Percentiles rank a stretch among this genome's conserved stretches.
Conservation (phyloP, 1,139 yeast genomes). For the Magnusiomyces suaveolens region DNA sequence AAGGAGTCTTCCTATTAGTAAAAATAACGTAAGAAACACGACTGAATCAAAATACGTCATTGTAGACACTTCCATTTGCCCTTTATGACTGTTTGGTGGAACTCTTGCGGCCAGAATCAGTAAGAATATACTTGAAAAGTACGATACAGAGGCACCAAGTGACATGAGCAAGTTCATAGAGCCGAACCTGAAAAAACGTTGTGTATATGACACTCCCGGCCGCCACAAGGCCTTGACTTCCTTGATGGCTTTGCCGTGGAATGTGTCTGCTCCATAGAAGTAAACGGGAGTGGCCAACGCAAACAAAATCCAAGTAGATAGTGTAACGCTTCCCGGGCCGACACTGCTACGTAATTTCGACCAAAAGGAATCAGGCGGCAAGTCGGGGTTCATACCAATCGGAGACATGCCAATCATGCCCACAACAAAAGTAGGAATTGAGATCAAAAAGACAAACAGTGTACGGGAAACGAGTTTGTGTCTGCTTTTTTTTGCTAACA, state of each 20-base stretch:
- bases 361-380: conserved; percentile 28
- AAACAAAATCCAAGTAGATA: conserved; percentile 58
- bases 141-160: conserved; percentile 63
- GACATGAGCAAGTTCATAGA: conserved; percentile 68
- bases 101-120: conserved; percentile 41
- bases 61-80: conserved; percentile 37
- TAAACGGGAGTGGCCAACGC: conserved; percentile 63
- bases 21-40: conserved; percentile 61
- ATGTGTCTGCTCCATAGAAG: conserved; percentile 63
- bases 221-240: conserved; percentile 53
- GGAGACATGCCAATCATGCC: conserved; percentile 62
- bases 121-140: conserved; percentile 55
- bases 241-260: conserved; percentile 54
- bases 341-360: conserved; percentile 52
- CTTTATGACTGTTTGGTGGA: conserved; percentile 11
- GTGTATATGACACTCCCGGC: conserved; percentile 45
- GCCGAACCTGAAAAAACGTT: conserved; percentile 58
- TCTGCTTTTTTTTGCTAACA: conserved; percentile 44
- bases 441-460: conserved; percentile 41
- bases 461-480: conserved; percentile 41
- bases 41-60: conserved; percentile 73
- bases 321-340: conserved; percentile 54
- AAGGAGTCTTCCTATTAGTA: conserved; percentile 57
- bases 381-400: conserved; percentile 40
- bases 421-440: conserved; percentile 60